Base-by-base conservation (phyloP, 1,139 yeast genomes). In the Geotrichum macrosporum region DNA sequence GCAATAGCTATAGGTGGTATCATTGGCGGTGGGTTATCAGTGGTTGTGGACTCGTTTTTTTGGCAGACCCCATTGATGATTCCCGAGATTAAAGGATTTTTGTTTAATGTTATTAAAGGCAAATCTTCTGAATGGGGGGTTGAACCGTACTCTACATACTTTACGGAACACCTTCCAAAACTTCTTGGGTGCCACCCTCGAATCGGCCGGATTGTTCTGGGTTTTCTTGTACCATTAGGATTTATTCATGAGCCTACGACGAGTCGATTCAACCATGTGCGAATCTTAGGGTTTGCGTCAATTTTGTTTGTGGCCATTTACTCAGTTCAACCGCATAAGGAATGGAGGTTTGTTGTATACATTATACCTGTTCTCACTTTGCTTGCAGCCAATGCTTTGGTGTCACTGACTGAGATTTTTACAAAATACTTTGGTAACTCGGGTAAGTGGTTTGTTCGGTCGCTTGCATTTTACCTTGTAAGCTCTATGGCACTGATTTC, bases 241-340 rank as follows among this genome's bases (percentile, higher is more conserved):
- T 51, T 73, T 2, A 48, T 66, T 13, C 20, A 48, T 22, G 57
- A 54, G 22, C 53, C 52, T 12, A 50, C 54, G 5, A 50, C 48
- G n/a, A 34, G 29, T 57, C 64, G 62, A 15, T 65, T 58, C 26
- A 48, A 63, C 9, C 56, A 68, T 1, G 55, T 75, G 41, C 69
- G 69, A 21, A 59, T 73, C 3, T 55, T 73, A 10, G 67, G 74
- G 0, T 55, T 72, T 6, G 69, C 87, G 0, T 67, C 84, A 0
- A 32, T 80, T 1, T 32, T 77, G 9, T 89, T 70, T 61, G 73
- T 87, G 26, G 56, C 70, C 2, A 62, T 77, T 2, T 75, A 88
- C 75, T 88, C 96, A 0, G 63, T 82, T 47, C 94, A 84, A 62
- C 92, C 94, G 1, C 97, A 89, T 58, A 92, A 89, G 63, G 97